These are phyloP conservation scores for Solanum piurae DNA, from an alignment of 257 asterid species.

Conservation along the genomic window DNA sequence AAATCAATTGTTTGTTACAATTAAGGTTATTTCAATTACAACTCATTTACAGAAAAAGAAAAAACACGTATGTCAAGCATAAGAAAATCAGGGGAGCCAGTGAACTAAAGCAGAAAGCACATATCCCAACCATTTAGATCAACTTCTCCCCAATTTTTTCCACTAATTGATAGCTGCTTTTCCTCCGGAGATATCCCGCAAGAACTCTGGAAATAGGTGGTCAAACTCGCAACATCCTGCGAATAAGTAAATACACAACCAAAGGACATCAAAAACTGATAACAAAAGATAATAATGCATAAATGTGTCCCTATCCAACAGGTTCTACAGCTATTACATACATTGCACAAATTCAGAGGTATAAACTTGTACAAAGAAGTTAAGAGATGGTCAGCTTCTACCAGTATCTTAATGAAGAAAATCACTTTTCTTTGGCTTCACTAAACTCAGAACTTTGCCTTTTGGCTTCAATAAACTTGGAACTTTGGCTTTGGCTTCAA, in stretches of 20 bases:
- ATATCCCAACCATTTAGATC: constrained; percentile 61
- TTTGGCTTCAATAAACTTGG: background rate
- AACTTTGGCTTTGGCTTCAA: background rate
- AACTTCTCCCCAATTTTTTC: constrained; percentile 98
- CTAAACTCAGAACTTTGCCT: background rate
- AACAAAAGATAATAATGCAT: background rate
- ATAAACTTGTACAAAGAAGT: background rate
- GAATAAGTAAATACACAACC: constrained; percentile 1
- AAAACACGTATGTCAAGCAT: background rate
- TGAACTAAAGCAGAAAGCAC: background rate
- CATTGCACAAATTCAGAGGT: background rate
- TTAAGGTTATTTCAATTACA: background rate
- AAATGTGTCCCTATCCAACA: background rate
- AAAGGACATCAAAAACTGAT: background rate
- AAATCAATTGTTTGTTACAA: background rate
- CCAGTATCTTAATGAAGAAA: background rate
- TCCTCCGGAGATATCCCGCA: constrained; percentile 72
- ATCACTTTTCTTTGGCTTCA: background rate
- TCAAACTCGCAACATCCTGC: constrained; percentile 76
- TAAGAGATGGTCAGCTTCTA: background rate
- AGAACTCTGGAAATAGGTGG: constrained; percentile 58
- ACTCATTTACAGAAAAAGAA: background rate
- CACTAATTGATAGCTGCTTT: constrained; percentile 92
- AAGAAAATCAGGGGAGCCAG: background rate
- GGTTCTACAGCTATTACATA: background rate